Conservation (phyloP, 148 eudicot species). For the Diospyros kaki region DNA sequence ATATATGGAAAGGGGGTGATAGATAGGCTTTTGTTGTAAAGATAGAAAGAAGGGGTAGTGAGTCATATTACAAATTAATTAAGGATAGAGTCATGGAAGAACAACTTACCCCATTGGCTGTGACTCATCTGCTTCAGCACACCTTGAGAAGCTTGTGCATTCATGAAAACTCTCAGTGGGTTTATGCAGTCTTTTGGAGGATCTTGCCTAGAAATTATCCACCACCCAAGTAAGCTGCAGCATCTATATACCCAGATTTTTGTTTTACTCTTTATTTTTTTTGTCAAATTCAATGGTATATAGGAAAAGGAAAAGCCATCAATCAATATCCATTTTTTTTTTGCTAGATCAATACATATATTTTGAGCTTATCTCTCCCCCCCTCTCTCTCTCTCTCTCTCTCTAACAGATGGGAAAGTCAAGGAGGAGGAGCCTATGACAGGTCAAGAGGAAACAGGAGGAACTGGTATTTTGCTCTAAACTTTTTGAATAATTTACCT, state of each 20-base stretch:
- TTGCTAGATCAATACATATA: not conserved
- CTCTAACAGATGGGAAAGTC: slow-evolving; percentile 74
- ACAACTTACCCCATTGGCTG: slow-evolving; percentile 68
- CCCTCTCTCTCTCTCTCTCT: not conserved
- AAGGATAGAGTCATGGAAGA: slow-evolving; percentile 56
- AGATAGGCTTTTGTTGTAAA: slow-evolving; percentile 19
- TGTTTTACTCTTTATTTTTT: no score
- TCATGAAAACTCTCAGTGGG: slow-evolving; percentile 88
- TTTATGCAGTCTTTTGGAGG: slow-evolving; percentile 99
- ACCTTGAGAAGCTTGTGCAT: slow-evolving; percentile 87
- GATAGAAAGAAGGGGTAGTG: slow-evolving; percentile 6
- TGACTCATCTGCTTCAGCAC: slow-evolving; percentile 97
- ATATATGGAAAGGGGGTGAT: slow-evolving; percentile 22
- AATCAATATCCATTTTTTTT: not conserved
- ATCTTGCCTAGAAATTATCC: slow-evolving; percentile 95
- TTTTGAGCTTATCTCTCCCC: not conserved
- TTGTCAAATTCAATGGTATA: no score
- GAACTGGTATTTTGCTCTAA: slow-evolving; percentile 60
- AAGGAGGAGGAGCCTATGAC: slow-evolving; percentile 97
- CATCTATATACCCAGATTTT: not conserved
- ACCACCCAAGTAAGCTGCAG: slow-evolving; percentile 69
- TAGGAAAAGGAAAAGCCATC: no score
- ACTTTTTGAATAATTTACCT: not conserved
- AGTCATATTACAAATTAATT: not conserved
- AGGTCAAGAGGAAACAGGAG: slow-evolving; percentile 98